Conservation (phyloP, 2,329 filamentous ascomycete species). For the Parastagonospora avenae region DNA sequence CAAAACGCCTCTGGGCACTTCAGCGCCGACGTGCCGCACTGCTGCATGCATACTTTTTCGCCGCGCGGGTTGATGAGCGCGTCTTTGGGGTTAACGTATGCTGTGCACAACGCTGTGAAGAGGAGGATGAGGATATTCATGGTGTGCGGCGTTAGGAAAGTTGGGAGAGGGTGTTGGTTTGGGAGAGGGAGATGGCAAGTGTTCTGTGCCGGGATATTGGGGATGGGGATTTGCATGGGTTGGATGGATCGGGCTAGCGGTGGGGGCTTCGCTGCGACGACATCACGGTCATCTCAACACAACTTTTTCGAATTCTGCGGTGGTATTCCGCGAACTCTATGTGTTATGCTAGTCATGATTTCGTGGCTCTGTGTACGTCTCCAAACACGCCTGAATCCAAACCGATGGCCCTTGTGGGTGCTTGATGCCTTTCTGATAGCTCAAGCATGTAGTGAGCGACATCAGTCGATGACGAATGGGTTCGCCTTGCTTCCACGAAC, state of each 20-base stretch:
- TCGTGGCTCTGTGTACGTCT: too few species aligned
- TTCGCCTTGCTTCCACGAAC: neutral
- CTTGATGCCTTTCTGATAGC: too few species aligned
- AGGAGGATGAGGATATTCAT: neutral
- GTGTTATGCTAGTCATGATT: too few species aligned
- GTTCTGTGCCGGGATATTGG: too few species aligned
- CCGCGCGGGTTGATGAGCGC: slow-evolving; percentile 11
- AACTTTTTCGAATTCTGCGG: too few species aligned
- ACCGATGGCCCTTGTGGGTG: too few species aligned
- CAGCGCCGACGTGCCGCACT: slow-evolving; percentile 7
- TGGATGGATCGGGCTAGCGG: too few species aligned
- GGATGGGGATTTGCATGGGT: too few species aligned
- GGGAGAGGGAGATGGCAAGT: neutral
- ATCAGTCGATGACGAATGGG: neutral
- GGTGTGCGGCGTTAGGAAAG: neutral
- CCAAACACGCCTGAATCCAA: too few species aligned
- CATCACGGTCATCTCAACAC: too few species aligned
- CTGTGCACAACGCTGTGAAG: neutral
- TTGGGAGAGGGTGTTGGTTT: neutral
- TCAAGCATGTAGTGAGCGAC: neutral
- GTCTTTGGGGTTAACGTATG: slow-evolving; percentile 9
- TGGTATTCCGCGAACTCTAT: too few species aligned
- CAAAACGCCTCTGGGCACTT: slow-evolving; percentile 13
- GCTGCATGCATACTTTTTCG: slow-evolving; percentile 11
- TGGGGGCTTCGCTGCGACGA: too few species aligned